phyloP scores from a whole-genome alignment of 768 basidiomycete genomes.

The Tricholoma sp. region DNA sequence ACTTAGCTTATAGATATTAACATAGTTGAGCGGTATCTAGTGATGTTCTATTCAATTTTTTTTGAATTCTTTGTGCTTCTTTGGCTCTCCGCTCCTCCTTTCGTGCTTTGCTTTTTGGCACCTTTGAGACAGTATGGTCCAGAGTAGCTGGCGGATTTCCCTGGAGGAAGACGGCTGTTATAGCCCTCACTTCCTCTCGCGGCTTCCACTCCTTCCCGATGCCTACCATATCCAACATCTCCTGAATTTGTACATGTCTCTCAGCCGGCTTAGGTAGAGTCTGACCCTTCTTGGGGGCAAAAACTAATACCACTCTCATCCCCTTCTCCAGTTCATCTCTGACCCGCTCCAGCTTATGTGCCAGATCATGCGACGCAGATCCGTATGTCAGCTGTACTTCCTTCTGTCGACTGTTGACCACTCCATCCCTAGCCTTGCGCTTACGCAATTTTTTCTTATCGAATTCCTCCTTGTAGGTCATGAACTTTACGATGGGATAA shows the following conservation, averaged over 20 bases:
- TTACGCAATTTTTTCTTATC: conserved; percentile 32
- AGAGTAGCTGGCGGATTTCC: conserved; percentile 16
- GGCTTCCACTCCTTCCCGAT: conserved; percentile 50
- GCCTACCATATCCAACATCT: conserved; percentile 37
- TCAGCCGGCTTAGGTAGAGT: conserved; percentile 29
- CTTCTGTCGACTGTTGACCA: conserved; percentile 38
- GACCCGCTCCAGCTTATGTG: conserved; percentile 61
- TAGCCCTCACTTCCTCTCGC: conserved; percentile 31
- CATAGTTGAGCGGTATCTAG: neutral
- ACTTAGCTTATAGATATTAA: neutral
- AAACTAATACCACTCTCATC: conserved; percentile 48
- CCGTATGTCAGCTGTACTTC: conserved; percentile 74
- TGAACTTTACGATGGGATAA: conserved; percentile 55
- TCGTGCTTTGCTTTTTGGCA: neutral
- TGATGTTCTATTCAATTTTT: neutral
- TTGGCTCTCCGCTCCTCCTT: neutral
- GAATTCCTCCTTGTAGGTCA: conserved; percentile 40
- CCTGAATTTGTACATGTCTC: conserved; percentile 40
- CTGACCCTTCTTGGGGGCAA: conserved; percentile 44
- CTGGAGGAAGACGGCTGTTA: conserved; percentile 41
- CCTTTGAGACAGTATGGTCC: neutral
- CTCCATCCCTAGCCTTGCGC: conserved; percentile 28
- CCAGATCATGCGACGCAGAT: conserved; percentile 51
- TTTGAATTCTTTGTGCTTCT: conserved; percentile 8
- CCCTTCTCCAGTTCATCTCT: conserved; percentile 57